Base-by-base conservation (phyloP, 305 asterid genomes). In the Fraxinus albicans region DNA sequence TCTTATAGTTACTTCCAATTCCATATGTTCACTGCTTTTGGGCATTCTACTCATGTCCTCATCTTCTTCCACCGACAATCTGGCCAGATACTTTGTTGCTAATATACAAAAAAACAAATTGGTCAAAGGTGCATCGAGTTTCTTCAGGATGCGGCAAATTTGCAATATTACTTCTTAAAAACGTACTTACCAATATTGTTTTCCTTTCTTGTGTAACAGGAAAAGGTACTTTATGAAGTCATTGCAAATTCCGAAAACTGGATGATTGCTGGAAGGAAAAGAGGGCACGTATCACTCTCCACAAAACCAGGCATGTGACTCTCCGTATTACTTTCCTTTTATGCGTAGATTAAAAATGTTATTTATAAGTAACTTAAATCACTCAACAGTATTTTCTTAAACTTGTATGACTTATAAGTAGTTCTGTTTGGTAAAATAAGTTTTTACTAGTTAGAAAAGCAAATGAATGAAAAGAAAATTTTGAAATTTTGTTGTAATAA, bases 251-350 rank as follows among this genome's bases (percentile, higher is more conserved):
- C 94, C 29, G 97, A 92, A 86, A 95, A 92, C 90, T 96, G 99
- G 99, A 96, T 96, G 99, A 86, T 95, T 85, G 99, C 99, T 75
- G 99, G 99, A 84, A 89, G 98, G 83, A 96, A 95, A 89, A 87
- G 97, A 83, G 99, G 99, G 74, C 92, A 93, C 78, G 87, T 86
- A 1, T 80, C 91, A n/a, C 98, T 96, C 86, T 90, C 98, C 78
- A 84, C 91, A n/a, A 87, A 94, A 89, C 98, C 92, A 90, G 98
- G 99, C 90, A 90, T 73, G 82, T 25, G 15, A 13, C 38, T 65
- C 13, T 76, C 47, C 67, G 35, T 35, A 15, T 78, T 38, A 19
- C 75, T 73, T 79, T 73, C 10, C 80, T 63, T 47, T 70, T 69
- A 70, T 25, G 34, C 0, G 1, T 3, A 27, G 38, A 5, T 69